phyloP scores from a whole-genome alignment of 345 rosid species.

The Populus deltoides region DNA sequence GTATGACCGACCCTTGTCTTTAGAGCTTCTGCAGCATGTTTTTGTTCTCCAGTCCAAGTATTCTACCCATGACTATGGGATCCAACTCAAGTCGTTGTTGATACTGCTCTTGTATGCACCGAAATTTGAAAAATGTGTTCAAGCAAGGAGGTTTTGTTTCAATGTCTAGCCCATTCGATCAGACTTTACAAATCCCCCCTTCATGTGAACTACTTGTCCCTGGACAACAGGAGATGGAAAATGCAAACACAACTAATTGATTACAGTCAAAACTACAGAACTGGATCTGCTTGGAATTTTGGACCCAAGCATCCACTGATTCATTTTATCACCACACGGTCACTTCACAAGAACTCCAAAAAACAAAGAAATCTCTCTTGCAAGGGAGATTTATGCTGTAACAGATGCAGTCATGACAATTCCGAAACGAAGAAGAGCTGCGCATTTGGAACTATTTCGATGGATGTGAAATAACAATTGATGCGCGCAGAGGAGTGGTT shows the following conservation, averaged over 20 bases:
- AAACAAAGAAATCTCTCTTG: neutral
- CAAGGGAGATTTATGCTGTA: neutral
- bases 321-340: neutral
- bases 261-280: neutral
- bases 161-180: neutral
- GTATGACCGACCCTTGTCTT: neutral
- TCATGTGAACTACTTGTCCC: neutral
- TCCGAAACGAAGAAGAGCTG: neutral
- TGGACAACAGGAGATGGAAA: neutral
- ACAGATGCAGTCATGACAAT: neutral
- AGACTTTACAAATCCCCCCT: neutral
- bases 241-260: neutral
- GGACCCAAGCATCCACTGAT: neutral
- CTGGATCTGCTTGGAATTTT: neutral
- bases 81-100: neutral
- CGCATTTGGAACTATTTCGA: too few species aligned
- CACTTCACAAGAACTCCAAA: neutral
- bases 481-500: too few species aligned
- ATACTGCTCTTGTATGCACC: neutral
- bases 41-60: neutral
- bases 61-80: neutral
- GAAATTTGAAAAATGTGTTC: neutral
- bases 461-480: too few species aligned
- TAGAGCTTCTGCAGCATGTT: neutral
- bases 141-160: neutral